Conservation (phyloP, 495 filamentous ascomycete genomes). For the Cercophora sp. region DNA sequence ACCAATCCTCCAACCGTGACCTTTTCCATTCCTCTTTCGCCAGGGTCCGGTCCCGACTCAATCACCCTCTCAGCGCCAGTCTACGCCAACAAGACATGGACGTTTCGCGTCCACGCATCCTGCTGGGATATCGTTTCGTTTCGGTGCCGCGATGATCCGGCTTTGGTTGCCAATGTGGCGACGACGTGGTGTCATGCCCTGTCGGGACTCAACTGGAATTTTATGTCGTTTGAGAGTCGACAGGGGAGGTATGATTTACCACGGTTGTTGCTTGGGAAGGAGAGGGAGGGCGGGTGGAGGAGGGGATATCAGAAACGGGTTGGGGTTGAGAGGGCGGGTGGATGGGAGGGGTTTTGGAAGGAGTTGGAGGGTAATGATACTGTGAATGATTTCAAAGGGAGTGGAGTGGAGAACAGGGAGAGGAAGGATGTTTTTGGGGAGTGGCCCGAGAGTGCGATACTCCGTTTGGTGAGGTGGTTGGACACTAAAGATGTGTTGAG, state of each 20-base stretch:
- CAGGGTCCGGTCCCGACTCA: background rate
- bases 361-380: background rate
- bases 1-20: background rate
- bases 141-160: background rate
- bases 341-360: background rate
- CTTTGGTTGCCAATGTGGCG: background rate
- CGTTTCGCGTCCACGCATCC: constrained; percentile 20
- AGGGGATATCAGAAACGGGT: background rate
- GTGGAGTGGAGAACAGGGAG: background rate
- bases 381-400: background rate
- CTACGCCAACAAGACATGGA: constrained; percentile 6
- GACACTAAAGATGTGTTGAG: constrained; percentile 6
- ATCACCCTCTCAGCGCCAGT: background rate
- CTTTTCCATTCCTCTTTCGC: constrained; percentile 6
- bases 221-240: background rate
- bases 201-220: constrained; percentile 17
- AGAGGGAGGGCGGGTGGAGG: background rate
- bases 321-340: background rate
- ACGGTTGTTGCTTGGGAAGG: background rate
- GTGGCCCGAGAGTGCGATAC: constrained; percentile 8
- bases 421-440: constrained; percentile 10
- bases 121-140: constrained; percentile 19
- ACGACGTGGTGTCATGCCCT: constrained; percentile 13
- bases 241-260: background rate
- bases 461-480: constrained; percentile 3